Evolutionary conservation across 2,329 filamentous ascomycete species (phyloP), one percentile per base, ranked within the genome.

Genomic region (Phyllachora maydis): DNA sequence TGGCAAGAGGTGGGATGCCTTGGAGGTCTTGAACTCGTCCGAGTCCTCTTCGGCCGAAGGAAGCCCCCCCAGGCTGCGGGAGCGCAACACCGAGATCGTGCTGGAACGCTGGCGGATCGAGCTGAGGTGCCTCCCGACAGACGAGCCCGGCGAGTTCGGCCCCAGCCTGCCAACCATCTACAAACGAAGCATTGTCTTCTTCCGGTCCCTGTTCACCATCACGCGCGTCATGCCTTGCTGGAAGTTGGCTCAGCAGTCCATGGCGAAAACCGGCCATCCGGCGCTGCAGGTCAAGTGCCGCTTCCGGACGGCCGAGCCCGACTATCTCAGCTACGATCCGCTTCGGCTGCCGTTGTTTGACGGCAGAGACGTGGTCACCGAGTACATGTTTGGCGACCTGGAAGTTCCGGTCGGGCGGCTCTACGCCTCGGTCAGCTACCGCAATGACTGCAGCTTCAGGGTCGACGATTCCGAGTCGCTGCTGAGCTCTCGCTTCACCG

Each of bases 121-220:
- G 41, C 57, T 95, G 27, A 77, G 77, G 40, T 65, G 66, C 34
- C 50, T 52, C 28, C 46, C 56, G 27, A 42, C 55, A 42, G 42
- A 59, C 33, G 16, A 17, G 6, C 16, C 16, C 6, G 38, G 45
- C 16, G 65, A 65, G 41, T 78, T 71, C 41, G 64, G 62, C 6
- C 54, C 55, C 8, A 56, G 53, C 16, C 54, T 95, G 24, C 82
- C 88, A 9, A 85, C 79, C 24, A 71, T 92, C 28, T 98, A 98
- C 59, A 98, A 98, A 52, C 88, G 91, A 50, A 81, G 78, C 37
- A 91, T 98, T 32, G 76, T 95, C 34, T 69, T 93, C 36, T 93
- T 95, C 49, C 67, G 88, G 29, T 82, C 82, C 2, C 59, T 98
- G 21, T 92, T 78, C 45, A 68, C 78, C 23, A 76, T 77, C 26